Conservation (phyloP, 495 filamentous ascomycete genomes). For the Daldinia caldariorum region DNA sequence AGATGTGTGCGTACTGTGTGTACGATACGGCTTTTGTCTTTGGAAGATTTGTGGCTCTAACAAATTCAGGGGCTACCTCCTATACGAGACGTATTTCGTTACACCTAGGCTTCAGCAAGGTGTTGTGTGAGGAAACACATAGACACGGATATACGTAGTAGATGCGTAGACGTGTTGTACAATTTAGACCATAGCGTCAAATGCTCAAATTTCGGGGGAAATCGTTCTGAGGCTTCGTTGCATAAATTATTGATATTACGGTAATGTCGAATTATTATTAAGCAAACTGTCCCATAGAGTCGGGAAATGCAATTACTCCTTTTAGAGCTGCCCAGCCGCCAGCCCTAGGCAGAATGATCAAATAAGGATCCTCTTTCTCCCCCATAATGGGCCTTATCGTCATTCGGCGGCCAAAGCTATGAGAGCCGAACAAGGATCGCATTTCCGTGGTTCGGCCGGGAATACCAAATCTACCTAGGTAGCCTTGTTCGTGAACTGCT, state of each 20-base stretch:
- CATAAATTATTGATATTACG: constrained; percentile 39
- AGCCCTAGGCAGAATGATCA: constrained; percentile 27
- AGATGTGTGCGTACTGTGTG: background rate
- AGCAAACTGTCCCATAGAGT: constrained; percentile 34
- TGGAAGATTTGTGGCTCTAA: background rate
- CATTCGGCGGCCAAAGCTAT: constrained; percentile 29
- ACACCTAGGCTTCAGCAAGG: background rate
- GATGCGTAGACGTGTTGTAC: too few species aligned
- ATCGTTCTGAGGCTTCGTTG: constrained; percentile 24
- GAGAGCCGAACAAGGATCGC: constrained; percentile 23
- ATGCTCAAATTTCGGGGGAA: constrained; percentile 17
- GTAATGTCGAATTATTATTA: constrained; percentile 29
- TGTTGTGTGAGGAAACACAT: background rate
- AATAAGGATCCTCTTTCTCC: constrained; percentile 28
- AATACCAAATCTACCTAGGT: constrained; percentile 20
- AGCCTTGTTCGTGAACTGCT: background rate
- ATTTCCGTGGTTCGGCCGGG: constrained; percentile 34
- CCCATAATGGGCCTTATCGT: constrained; percentile 31
- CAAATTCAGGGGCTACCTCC: background rate
- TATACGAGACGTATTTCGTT: background rate
- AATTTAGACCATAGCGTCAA: background rate
- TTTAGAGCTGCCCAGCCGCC: constrained; percentile 32
- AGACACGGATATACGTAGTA: background rate
- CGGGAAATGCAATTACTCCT: constrained; percentile 40
- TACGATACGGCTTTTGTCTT: constrained; percentile 1